Percentiles rank a stretch among this genome's conserved stretches.
phyloP scores from a whole-genome alignment of 345 rosid species.

The Toxicodendron radicans region DNA sequence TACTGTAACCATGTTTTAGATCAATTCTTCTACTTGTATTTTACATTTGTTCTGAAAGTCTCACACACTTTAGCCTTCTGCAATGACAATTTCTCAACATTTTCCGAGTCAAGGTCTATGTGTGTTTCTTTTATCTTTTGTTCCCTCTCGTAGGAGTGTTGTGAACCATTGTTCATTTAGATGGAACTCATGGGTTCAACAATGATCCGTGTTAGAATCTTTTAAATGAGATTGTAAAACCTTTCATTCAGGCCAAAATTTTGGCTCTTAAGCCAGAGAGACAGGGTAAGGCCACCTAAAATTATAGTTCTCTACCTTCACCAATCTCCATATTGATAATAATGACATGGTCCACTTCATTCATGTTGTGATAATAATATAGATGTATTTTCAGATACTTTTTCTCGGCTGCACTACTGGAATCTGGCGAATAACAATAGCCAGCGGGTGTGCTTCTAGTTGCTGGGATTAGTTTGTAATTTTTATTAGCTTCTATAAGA shows the following conservation, averaged over 20 bases:
- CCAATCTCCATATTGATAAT: not conserved
- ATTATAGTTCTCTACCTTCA: not conserved
- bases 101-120: not conserved
- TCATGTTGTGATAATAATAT: not conserved
- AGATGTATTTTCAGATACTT: not conserved
- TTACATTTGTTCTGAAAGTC: no score
- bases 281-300: not conserved
- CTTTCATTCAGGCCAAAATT: not conserved
- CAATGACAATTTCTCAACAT: not conserved
- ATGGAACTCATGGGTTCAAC: not conserved
- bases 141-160: not conserved
- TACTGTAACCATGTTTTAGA: not conserved
- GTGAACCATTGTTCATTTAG: not conserved
- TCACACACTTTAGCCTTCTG: not conserved
- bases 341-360: not conserved
- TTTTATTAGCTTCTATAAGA: not conserved
- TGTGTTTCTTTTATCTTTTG: not conserved
- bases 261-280: not conserved
- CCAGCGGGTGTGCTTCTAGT: not conserved
- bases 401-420: not conserved
- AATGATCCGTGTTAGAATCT: not conserved
- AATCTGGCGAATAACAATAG: not conserved
- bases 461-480: not conserved
- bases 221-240: not conserved
- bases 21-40: no score